Evolutionary conservation across 495 filamentous ascomycete species (phyloP), one percentile per base, ranked within the genome.

Genomic region (Filosporella fistucella): DNA sequence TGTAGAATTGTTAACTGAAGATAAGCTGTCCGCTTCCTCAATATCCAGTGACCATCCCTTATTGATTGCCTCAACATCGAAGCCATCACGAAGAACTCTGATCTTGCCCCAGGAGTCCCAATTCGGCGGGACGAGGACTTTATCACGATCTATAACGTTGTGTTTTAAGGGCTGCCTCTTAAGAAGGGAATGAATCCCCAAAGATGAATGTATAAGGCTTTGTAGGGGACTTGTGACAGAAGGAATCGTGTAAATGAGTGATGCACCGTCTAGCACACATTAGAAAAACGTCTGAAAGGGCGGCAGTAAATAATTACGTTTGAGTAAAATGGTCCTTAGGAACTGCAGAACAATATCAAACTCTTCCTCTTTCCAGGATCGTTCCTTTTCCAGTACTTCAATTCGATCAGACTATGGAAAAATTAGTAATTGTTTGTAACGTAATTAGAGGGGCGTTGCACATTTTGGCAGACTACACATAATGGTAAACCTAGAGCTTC

Each of bases 51-150:
- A 80, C 91, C 91, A 96, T 14, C 82, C 87, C 37, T 78, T 81
- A 57, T 86, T 91, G 25, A 91, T 78, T 4, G 76, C 78, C 68
- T 98, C 93, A 35, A 94, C 86, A 51, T 96, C 89, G 59, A 96
- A 97, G 12, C 85, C 88, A 68, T 96, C 94, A n/a, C 88, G 75
- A 14, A 97, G 71, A 32, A 96, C 87, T 17, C 91, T 78, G 49
- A 99, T 96, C 66, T 97, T 99, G 22, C 88, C 91, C 89, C 91
- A 96, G 0, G 90, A 95, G 64, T 99, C 93, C 94, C 94, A 97
- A 62, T 95, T 95, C 10, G 89, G 85, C 3, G 93, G 94, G 1
- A 99, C 82, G 0, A 96, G 72, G 25, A 97, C 85, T 70, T 91
- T 95, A 63, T 97, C 94, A 24, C 94, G 75, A 63, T 97, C 94